These are phyloP conservation scores for Xylariomycetidae sp. DNA, from an alignment of 2,329 filamentous ascomycete genomes.

Conservation along the genomic window DNA sequence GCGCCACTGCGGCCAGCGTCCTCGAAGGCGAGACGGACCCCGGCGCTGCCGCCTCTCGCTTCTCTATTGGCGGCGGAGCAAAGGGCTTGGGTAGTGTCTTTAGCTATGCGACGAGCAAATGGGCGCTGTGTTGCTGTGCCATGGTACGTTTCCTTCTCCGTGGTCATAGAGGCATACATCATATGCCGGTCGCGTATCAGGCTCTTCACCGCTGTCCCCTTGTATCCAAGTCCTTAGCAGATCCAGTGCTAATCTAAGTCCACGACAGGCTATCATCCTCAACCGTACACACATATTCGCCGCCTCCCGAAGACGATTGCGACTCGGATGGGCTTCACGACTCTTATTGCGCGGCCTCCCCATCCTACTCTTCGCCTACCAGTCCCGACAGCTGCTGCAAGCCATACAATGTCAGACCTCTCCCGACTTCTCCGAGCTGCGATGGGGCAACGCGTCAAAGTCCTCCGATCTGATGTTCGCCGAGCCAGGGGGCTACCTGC, in stretches of 20 bases:
- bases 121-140: slow-evolving; percentile 82
- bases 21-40: slow-evolving; percentile 37
- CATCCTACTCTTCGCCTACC: slow-evolving; percentile 61
- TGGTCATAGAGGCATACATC: no score
- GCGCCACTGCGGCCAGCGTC: slow-evolving; percentile 34
- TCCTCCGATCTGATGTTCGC: slow-evolving; percentile 64
- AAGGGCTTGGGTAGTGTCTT: slow-evolving; percentile 81
- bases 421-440: slow-evolving; percentile 60
- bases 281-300: slow-evolving; percentile 94
- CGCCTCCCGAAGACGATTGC: slow-evolving; percentile 75
- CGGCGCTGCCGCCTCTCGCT: slow-evolving; percentile 35
- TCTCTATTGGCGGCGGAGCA: slow-evolving; percentile 49
- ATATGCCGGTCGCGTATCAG: no score
- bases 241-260: slow-evolving; percentile 9
- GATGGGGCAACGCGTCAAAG: slow-evolving; percentile 63
- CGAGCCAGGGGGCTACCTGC: slow-evolving; percentile 62
- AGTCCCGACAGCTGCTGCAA: slow-evolving; percentile 66
- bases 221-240: no score
- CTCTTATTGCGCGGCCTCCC: slow-evolving; percentile 65
- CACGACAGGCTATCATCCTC: slow-evolving; percentile 64
- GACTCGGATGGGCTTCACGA: slow-evolving; percentile 66
- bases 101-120: slow-evolving; percentile 83
- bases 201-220: no score
- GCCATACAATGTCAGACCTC: slow-evolving; percentile 91
- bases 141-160: slow-evolving; percentile 45